A percentile compares a stretch with the other conserved stretches of the same genome.
Conservation (phyloP, 139 green algal genomes). For the Deuterostichococcus epilithicus region DNA sequence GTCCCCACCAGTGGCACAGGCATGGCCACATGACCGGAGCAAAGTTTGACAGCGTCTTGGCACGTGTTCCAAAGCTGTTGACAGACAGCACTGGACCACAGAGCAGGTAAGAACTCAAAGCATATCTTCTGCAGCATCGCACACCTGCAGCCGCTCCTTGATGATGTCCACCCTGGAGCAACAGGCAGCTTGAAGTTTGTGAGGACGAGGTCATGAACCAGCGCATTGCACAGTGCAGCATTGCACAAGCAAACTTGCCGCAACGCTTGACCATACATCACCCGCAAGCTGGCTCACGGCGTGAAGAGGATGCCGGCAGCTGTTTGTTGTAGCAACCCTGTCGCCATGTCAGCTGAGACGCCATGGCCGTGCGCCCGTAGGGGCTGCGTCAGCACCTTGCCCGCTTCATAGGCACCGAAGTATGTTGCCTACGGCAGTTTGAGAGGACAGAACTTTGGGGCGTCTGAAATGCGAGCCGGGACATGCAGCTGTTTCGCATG, state of each 20-base stretch:
- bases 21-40: too few relatives aligned
- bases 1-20: too few relatives aligned
- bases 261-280: too few relatives aligned
- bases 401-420: neutral
- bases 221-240: too few relatives aligned
- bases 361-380: neutral
- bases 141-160: conserved; percentile 22
- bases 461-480: too few relatives aligned
- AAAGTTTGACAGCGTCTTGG: too few relatives aligned
- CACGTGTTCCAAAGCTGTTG: neutral
- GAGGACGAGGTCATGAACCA: too few relatives aligned
- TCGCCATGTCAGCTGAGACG: neutral
- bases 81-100: neutral
- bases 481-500: neutral
- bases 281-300: too few relatives aligned
- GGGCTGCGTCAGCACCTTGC: neutral
- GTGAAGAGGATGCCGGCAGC: conserved; percentile 76
- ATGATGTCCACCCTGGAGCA: conserved; percentile 89
- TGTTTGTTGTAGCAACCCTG: conserved; percentile 48
- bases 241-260: too few relatives aligned
- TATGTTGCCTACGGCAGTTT: neutral
- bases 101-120: neutral
- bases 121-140: neutral
- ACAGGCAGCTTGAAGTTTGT: too few relatives aligned
- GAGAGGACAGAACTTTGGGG: too few relatives aligned